Base-by-base conservation (phyloP, 2,329 filamentous ascomycete genomes). In the Pyricularia grisea region DNA sequence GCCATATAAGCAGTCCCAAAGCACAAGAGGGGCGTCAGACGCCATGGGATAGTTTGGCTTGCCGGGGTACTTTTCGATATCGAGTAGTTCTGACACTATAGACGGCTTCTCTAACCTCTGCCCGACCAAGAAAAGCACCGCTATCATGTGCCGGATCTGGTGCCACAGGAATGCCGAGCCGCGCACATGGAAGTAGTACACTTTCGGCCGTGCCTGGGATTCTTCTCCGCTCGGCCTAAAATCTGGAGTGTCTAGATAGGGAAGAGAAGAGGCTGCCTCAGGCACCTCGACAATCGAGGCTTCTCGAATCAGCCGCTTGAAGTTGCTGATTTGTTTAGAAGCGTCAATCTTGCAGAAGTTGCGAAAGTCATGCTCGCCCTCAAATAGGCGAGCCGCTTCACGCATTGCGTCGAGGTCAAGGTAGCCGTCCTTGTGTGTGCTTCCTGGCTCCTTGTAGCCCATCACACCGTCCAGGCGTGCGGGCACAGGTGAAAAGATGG, bases 91-190 rank as follows among this genome's bases (percentile, higher is more conserved):
- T 67, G 87, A 84, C 63, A 98, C 83, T 17, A 98, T 80, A 0
- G 85, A 85, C 0, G 94, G 91, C 31, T 83, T 77, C 78, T 99
- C 95, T 20, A 97, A 86, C 0, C 93, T 89, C 80, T 99, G 95
- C 31, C 92, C 95, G 10, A 98, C 89, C 12, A 95, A 83, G 81
- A 99, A 98, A n/a, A 99, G 82, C 7, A 98, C 83, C 20, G 90
- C 88, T n/a, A 96, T 89, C 87, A 99, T 94, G 81, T 94, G 92
- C 28, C 95, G 89, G 73, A 99, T 96, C 81, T 99, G 95, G 80
- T 99, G 95, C 95, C 95, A 99, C 65, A 99, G 81, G 79, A 99
- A 99, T 1, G 94, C 95, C 9, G 91, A 93, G 25, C 95, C 95
- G 73, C 94, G 88, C 60, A 99, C 88, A 70, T 90, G 90, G 79